Evolutionary conservation across 2,329 filamentous ascomycete species (phyloP).

Genomic region (Botrytis byssoidea): DNA sequence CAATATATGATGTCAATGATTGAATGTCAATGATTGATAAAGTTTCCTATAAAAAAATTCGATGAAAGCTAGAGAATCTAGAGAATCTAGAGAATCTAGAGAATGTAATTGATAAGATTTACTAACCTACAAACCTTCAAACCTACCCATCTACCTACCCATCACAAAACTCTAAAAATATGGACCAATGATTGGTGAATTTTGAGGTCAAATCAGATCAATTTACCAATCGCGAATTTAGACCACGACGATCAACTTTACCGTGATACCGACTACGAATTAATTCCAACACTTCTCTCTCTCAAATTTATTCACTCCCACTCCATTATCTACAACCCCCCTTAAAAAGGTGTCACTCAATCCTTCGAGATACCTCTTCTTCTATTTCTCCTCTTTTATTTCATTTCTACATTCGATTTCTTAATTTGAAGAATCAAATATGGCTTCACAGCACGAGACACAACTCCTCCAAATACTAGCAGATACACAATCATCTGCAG

Average conservation of each 20-base stretch:
- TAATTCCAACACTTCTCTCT: not conserved
- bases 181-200: not conserved
- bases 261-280: not conserved
- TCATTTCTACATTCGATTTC: not conserved
- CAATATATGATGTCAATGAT: not conserved
- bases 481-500: conserved; percentile 76
- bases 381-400: not conserved
- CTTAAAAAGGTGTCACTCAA: not conserved
- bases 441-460: conserved; percentile 71
- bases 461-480: conserved; percentile 85
- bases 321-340: not conserved
- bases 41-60: not conserved
- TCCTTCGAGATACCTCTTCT: not conserved
- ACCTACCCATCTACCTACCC: not conserved
- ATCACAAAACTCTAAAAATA: not conserved
- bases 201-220: not conserved
- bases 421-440: conserved; percentile 16
- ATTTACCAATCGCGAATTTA: not conserved
- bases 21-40: not conserved
- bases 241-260: not conserved
- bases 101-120: not conserved
- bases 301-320: not conserved
- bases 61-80: not conserved
- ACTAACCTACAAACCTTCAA: not conserved
- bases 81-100: not conserved